Evolutionary conservation across 805 yeast species (phyloP), one percentile per base, ranked within the genome.

Genomic region (Scheffersomyces stipitis): DNA sequence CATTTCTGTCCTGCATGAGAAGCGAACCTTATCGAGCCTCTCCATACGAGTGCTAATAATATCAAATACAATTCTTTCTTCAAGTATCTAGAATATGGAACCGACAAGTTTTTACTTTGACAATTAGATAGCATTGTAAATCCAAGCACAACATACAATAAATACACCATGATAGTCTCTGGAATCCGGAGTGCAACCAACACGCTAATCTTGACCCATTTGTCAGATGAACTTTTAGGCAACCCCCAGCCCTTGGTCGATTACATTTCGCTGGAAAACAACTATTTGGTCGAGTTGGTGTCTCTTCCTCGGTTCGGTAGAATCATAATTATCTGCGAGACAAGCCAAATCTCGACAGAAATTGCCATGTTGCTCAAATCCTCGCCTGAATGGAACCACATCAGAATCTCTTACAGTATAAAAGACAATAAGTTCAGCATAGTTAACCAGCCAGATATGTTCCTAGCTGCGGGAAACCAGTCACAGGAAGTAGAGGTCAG

Each of bases 201-300:
- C 38, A 61, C 72, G 3, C 49, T 69, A 15, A 67, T 69, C 13
- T 36, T 68, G 13, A 64, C 71, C 14, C 45, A 58, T 15, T 46
- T 61, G 12, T 36, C 52, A 3, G 45, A 43, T 2, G 46, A 44
- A 4, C 29, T 56, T 10, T 43, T 60, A n/a, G 18, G 40, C 2
- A 48, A 60, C 30, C 69, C 73, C 2, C 40, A 43, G 15, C 44
- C 37, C 4, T 42, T 69, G 32, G 52, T 58, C 10, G 41, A 41
- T 15, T 52, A 53, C 33, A 47, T 69, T 18, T 52, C 63, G 3
- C 34, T 37, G n/a, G 37, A 51, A 26, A 44, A 52, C 30, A 41
- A 46, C 18, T 44, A 46, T 31, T 37, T 49, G 27, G 52, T 63
- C 26, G 73, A 69, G 45, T 42, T 68, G 31, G 62, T 66, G 7